Percentiles rank a stretch among this genome's conserved stretches.
Evolutionary conservation across 2,329 filamentous ascomycete species (phyloP).

Genomic region (Paramyrothecium sp.): DNA sequence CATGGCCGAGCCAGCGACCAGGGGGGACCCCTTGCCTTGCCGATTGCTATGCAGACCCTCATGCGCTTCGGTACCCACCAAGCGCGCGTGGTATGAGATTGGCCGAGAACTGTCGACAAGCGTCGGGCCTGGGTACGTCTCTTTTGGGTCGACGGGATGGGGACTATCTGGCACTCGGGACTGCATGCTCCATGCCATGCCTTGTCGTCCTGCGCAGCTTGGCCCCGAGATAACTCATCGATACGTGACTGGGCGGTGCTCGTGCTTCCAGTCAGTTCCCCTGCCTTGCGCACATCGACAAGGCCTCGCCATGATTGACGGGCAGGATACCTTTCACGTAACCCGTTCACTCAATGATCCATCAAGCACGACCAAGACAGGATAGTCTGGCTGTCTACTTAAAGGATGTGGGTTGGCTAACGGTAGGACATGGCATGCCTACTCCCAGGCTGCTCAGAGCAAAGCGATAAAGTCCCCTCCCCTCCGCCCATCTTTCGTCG

Average conservation of each 20-base stretch:
- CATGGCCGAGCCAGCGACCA: not conserved
- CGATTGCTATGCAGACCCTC: not conserved
- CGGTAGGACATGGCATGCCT: not conserved
- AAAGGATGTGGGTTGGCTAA: slow-evolving; percentile 19
- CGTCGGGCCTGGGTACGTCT: not conserved
- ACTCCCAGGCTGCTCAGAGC: not conserved
- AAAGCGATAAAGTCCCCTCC: not conserved
- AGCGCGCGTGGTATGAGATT: not conserved
- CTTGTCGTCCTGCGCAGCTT: not conserved
- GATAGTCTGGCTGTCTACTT: slow-evolving; percentile 20
- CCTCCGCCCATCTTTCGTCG: not conserved
- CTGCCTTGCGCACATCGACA: slow-evolving; percentile 18
- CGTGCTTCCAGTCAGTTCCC: slow-evolving; percentile 14
- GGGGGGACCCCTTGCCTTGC: not conserved
- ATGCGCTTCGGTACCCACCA: not conserved
- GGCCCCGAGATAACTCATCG: slow-evolving; percentile 22
- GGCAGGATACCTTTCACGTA: slow-evolving; percentile 1
- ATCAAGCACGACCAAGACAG: slow-evolving; percentile 4
- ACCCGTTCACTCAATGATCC: slow-evolving; percentile 1
- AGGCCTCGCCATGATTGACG: slow-evolving; percentile 13
- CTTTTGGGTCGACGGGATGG: not conserved
- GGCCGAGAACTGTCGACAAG: not conserved
- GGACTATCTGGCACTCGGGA: not conserved
- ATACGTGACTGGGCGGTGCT: slow-evolving; percentile 20
- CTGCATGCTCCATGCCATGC: not conserved